Conservation (phyloP, 2,329 filamentous ascomycete genomes). For the Clonostachys rosea region DNA sequence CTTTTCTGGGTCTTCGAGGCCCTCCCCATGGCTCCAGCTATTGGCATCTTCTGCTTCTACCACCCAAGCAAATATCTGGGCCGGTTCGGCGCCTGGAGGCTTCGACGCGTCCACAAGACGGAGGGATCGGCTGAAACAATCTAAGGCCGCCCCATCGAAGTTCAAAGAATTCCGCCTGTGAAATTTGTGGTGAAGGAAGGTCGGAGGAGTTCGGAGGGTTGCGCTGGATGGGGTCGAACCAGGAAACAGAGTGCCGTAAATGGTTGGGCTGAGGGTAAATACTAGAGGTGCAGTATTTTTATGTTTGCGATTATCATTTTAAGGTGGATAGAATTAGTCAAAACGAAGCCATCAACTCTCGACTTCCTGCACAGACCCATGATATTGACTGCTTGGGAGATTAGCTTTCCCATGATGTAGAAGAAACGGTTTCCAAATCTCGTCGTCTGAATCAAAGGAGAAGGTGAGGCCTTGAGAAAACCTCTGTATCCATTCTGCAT, state of each 20-base stretch:
- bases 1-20: conserved; percentile 48
- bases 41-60: conserved; percentile 42
- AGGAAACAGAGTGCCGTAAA: too few species aligned
- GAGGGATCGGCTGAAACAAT: not conserved
- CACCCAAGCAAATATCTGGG: conserved; percentile 37
- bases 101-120: not conserved
- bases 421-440: conserved; percentile 10
- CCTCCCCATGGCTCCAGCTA: conserved; percentile 38
- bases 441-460: conserved; percentile 11
- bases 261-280: too few species aligned
- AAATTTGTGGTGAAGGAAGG: too few species aligned
- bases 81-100: not conserved
- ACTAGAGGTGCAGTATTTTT: too few species aligned
- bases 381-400: not conserved
- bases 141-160: not conserved
- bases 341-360: too few species aligned
- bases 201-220: too few species aligned
- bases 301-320: too few species aligned
- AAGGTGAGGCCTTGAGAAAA: conserved; percentile 13
- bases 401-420: not conserved
- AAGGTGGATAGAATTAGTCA: too few species aligned
- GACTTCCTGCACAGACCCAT: too few species aligned
- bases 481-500: conserved; percentile 22
- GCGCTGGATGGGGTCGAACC: too few species aligned
- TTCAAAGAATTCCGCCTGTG: too few species aligned